Evolutionary conservation across 169 alveolate genomes (phyloP), one percentile per base, ranked within the genome.

Genomic region (Eimeria praecox): DNA sequence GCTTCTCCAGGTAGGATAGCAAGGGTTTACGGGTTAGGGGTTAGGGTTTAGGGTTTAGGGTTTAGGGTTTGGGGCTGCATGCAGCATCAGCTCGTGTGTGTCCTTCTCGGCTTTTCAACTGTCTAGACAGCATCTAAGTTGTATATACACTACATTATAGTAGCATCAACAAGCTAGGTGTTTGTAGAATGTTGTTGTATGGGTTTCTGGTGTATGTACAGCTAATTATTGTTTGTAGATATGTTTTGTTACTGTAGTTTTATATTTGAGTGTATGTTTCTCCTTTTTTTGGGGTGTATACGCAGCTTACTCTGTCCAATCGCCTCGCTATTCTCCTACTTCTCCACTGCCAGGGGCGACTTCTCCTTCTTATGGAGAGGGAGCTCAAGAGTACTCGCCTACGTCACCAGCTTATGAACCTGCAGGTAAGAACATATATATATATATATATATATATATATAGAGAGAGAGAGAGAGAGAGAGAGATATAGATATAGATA

Each of bases 321-420:
- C 96, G 42, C 96, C 96, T 3, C 94, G 94, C 6, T 95, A 95
- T 40, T 90, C 89, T 18, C 90, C 95, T 42, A 73, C 95, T 14
- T 75, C 95, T 10, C 90, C 95, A 44, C n/a, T 75, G 59, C 90
- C 4, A 27, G 94, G 85, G 35, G 90, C 35, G 16, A 20, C 35
- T 1, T 90, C 95, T 40, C 95, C 95, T 24, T 18, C 90, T 3
- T 90, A 90, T 35, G 90, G 56, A 0, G 95, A 90, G 2, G 66
- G 89, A 8, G 90, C 69, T 3, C 86, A 54, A 35, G 90, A 46
- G 27, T 92, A 92, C 71, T 92, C 95, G 22, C 95, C 95, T 1
- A 92, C 95, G 1, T 78, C 92, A 12, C 95, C 95, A 27, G 87
- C 87, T 52, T 92, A 92, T 49, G 95, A 92, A 49, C 92, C 92